Evolutionary conservation across 306 rosid species (phyloP).

Genomic region (Prunus dulcis): DNA sequence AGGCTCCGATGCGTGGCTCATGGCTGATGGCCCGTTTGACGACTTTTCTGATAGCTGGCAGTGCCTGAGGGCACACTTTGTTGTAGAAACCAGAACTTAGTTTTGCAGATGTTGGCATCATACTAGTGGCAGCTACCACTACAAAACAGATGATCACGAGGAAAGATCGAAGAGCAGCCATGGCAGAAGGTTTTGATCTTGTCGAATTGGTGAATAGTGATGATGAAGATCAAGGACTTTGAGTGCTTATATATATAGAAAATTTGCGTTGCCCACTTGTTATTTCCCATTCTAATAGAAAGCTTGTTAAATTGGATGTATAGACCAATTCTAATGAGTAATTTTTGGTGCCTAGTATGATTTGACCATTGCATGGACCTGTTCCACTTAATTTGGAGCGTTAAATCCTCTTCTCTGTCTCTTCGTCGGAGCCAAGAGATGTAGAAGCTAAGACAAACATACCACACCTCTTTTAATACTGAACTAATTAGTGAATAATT

Average conservation of each 20-base stretch:
- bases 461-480: too few species aligned
- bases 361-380: neutral
- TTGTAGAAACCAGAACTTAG: too few species aligned
- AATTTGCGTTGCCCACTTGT: neutral
- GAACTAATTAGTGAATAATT: too few species aligned
- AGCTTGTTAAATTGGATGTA: neutral
- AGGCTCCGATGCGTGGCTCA: conserved; percentile 26
- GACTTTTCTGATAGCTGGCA: conserved; percentile 5
- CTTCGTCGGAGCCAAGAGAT: neutral
- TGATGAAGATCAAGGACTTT: too few species aligned
- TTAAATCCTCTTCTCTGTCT: neutral
- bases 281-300: neutral
- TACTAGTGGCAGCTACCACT: neutral
- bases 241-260: too few species aligned
- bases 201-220: conserved; percentile 28
- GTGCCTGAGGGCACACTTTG: conserved; percentile 25
- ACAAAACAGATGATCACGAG: neutral
- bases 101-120: neutral
- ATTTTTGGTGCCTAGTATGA: neutral
- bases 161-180: conserved; percentile 2
- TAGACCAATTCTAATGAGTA: neutral
- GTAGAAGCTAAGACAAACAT: neutral
- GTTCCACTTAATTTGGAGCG: neutral
- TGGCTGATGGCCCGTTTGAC: too few species aligned
- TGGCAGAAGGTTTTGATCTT: neutral